A percentile compares a stretch with the other conserved stretches of the same genome.
Conservation (phyloP, 2,329 filamentous ascomycete genomes). For the Cryphonectria carpinicola region DNA sequence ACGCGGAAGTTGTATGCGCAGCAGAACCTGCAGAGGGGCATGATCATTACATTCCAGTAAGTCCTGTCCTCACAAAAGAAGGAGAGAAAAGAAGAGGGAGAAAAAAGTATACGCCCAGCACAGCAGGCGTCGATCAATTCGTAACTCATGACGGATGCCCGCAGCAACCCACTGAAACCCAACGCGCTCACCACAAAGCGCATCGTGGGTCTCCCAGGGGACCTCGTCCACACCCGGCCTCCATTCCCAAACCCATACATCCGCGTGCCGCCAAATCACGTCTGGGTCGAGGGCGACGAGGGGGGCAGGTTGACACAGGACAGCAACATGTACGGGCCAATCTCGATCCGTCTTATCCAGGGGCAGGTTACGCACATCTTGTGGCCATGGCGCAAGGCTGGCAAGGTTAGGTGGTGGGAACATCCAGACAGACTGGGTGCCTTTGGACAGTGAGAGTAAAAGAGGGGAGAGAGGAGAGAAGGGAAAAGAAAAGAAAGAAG, state of each 20-base stretch:
- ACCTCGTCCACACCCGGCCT: conserved; percentile 68
- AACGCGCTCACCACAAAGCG: conserved; percentile 77
- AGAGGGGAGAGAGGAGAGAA: neutral
- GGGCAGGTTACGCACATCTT: conserved; percentile 76
- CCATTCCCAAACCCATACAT: conserved; percentile 62
- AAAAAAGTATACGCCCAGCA: neutral
- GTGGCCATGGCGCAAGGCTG: conserved; percentile 66
- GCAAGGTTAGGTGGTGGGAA: conserved; percentile 62
- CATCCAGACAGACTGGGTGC: conserved; percentile 36
- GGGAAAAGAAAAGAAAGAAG: no score
- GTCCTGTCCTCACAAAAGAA: conserved; percentile 30
- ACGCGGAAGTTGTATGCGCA: conserved; percentile 63
- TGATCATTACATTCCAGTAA: conserved; percentile 74
- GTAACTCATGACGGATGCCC: neutral
- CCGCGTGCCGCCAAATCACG: conserved; percentile 77
- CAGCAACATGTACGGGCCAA: conserved; percentile 88
- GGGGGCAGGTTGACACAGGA: conserved; percentile 71
- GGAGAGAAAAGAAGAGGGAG: neutral
- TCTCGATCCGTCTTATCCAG: conserved; percentile 74
- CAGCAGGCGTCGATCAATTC: neutral
- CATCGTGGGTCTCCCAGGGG: conserved; percentile 79
- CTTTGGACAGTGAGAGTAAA: conserved; percentile 9
- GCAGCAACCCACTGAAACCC: conserved; percentile 72
- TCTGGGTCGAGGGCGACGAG: conserved; percentile 96
- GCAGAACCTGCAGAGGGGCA: conserved; percentile 66